These are phyloP conservation scores for Xerocomellus intermedius DNA, from an alignment of 768 basidiomycete genomes.

Conservation along the genomic window DNA sequence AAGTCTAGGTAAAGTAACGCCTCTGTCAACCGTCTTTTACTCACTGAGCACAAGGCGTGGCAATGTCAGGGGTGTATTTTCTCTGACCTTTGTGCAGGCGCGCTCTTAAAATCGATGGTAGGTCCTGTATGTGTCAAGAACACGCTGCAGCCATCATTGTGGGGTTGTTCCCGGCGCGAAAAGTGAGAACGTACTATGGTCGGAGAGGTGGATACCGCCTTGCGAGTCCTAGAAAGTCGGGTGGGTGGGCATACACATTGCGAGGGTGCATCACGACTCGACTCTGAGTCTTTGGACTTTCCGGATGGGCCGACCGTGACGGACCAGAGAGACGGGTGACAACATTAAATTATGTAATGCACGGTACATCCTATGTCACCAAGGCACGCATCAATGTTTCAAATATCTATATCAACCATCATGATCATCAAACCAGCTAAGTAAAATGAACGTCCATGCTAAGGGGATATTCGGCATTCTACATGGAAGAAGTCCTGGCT, in stretches of 20 bases:
- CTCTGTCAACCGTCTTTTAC: conserved; percentile 68
- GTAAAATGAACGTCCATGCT: no score
- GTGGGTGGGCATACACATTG: conserved; percentile 45
- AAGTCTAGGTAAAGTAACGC: conserved; percentile 80
- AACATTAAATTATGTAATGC: no score
- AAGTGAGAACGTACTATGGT: conserved; percentile 43
- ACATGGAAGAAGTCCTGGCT: no score
- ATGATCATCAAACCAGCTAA: no score
- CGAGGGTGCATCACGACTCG: conserved; percentile 41
- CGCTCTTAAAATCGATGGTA: conserved; percentile 75
- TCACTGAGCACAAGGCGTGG: conserved; percentile 7
- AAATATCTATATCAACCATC: no score
- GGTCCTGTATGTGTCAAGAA: conserved; percentile 28
- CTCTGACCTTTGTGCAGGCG: conserved; percentile 63
- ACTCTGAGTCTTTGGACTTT: background rate
- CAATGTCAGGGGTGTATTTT: background rate
- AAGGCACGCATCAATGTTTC: no score
- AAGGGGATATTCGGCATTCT: no score
- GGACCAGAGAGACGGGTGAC: no score
- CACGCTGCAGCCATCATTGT: conserved; percentile 22
- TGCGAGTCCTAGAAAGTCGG: conserved; percentile 63
- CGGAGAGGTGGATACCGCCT: conserved; percentile 53
- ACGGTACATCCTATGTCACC: no score
- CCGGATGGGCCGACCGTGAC: no score
- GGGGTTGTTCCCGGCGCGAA: background rate